Evolutionary conservation across 2,329 filamentous ascomycete genomes (phyloP), one percentile per base, ranked within the genome.

Genomic region (Trichoderma sp.): DNA sequence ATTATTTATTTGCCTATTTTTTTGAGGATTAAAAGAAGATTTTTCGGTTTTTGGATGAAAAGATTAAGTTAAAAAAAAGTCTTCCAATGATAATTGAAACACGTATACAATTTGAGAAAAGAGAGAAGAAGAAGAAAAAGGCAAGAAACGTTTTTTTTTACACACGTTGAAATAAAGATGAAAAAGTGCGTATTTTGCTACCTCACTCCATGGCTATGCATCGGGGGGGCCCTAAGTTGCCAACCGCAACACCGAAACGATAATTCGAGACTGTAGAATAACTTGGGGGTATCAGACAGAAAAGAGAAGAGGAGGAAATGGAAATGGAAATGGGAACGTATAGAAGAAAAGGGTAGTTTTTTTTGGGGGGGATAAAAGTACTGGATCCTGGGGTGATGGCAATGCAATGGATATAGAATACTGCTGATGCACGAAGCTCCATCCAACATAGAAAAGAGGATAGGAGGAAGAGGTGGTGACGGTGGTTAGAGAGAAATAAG

Each of bases 171-270:
- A 70, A 64, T 70, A 39, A 32, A 59, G 29, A 6, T n/a, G n/a
- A 60, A 68, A 60, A 57, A 59, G 32, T 54, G 54, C 65, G 54
- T 61, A 57, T 68, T 71, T 58, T 39, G 53, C 53, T 66, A 48
- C 35, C 64, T 66, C 74, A 68, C 69, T 72, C 70, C 68, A 54
- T 70, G 68, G 69, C 66, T 64, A 72, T 74, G 73, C 71, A 71
- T 68, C 66, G 54, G n/a, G 37, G 54, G n/a, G 37, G 29, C 34
- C 19, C 34, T 50, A 50, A 27, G 34, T 52, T 25, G 39, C n/a
- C 56, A 67, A 48, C 57, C 22, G 32, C 59, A 64, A 63, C 35
- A 58, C 42, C 54, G 37, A 64, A 63, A 34, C 50, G 32, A 64
- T n/a, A 67, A 64, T 50, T 39, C 22, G 29, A 70, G 22, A 58